These are phyloP conservation scores for Tetradesmus lagerheimii DNA, from an alignment of 139 green algal species.

Conservation along the genomic window DNA sequence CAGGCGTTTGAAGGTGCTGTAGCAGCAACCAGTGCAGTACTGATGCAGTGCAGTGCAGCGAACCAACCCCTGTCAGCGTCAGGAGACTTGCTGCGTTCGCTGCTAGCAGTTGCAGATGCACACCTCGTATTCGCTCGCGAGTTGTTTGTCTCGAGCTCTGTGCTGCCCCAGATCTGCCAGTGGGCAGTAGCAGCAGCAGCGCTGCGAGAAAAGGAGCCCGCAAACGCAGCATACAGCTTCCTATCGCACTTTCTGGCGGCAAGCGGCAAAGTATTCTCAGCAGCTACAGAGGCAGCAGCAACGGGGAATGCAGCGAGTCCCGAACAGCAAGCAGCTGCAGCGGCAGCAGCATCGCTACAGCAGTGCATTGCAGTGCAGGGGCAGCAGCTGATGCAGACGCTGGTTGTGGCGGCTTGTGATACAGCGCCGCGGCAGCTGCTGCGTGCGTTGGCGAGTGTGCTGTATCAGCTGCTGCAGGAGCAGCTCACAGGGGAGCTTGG, in stretches of 20 bases:
- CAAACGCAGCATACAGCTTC: constrained; percentile 60
- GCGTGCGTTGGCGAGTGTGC: constrained; percentile 60
- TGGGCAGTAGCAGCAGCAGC: constrained; percentile 47
- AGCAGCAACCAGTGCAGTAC: neutral
- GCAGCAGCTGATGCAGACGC: constrained; percentile 46
- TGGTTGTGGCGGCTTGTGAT: constrained; percentile 65
- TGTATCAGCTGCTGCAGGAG: constrained; percentile 57
- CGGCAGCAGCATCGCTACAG: neutral
- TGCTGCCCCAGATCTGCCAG: constrained; percentile 1
- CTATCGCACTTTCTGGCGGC: constrained; percentile 58
- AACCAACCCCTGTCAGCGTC: constrained; percentile 15
- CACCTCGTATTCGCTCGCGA: constrained; percentile 77
- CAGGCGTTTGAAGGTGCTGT: constrained; percentile 43
- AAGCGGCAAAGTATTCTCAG: constrained; percentile 10
- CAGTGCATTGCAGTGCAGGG: constrained; percentile 52
- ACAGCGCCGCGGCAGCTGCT: constrained; percentile 77
- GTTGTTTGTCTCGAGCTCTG: constrained; percentile 52
- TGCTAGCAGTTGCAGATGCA: constrained; percentile 69
- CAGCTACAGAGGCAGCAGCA: constrained; percentile 24
- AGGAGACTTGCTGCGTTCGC: constrained; percentile 61
- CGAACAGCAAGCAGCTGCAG: constrained; percentile 11
- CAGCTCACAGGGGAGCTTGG: constrained; percentile 10
- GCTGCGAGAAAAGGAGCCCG: constrained; percentile 70
- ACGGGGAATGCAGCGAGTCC: neutral
- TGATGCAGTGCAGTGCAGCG: neutral